These are phyloP conservation scores for Diaporthe vaccinii DNA, from an alignment of 2,329 filamentous ascomycete species.

Conservation along the genomic window DNA sequence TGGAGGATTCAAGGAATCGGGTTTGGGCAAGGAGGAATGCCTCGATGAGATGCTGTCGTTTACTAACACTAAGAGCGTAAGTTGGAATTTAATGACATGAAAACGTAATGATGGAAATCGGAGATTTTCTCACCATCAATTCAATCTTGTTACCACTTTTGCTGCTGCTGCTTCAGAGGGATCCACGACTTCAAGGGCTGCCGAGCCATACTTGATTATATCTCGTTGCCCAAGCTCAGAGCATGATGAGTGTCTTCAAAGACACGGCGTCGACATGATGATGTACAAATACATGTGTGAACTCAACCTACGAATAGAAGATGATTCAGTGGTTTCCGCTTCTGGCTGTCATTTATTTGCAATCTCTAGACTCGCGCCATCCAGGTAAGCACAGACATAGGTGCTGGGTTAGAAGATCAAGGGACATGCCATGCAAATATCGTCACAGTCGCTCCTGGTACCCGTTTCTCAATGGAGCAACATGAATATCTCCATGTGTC, in stretches of 20 bases:
- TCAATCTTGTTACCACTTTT: not conserved
- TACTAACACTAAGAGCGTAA: not conserved
- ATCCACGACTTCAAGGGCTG: too few relatives aligned
- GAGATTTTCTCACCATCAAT: not conserved
- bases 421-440: not conserved
- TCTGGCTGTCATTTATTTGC: not conserved
- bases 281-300: not conserved
- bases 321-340: not conserved
- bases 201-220: too few relatives aligned
- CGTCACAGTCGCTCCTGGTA: not conserved
- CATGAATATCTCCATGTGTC: not conserved
- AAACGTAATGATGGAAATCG: not conserved
- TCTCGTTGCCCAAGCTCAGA: too few relatives aligned
- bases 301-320: not conserved
- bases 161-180: too few relatives aligned
- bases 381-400: not conserved
- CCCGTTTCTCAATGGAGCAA: not conserved
- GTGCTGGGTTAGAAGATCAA: not conserved
- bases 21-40: conserved; percentile 19
- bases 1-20: conserved; percentile 5
- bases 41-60: conserved; percentile 10
- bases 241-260: too few relatives aligned
- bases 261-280: too few relatives aligned
- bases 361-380: not conserved
- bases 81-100: conserved; percentile 9